Percentiles rank a stretch among this genome's conserved stretches.
These are phyloP conservation scores for Davidsoniella neocaledoniae DNA, from an alignment of 2,329 filamentous ascomycete species.

Conservation along the genomic window DNA sequence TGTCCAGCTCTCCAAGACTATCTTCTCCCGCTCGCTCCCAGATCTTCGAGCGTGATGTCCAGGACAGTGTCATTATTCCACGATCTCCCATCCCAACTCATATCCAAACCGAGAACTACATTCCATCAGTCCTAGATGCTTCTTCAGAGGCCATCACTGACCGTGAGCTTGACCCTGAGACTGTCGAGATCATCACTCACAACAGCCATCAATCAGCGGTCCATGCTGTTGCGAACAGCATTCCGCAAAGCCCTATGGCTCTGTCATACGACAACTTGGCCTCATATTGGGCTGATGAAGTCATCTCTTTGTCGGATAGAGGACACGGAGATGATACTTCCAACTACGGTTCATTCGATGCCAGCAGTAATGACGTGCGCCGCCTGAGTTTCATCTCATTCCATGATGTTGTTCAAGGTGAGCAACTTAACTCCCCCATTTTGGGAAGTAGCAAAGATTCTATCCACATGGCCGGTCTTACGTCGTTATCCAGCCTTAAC, in stretches of 20 bases:
- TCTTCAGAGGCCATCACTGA: conserved; percentile 88
- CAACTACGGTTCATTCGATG: conserved; percentile 64
- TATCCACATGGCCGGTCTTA: conserved; percentile 50
- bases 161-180: conserved; percentile 64
- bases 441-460: conserved; percentile 45
- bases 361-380: conserved; percentile 48
- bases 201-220: conserved; percentile 65
- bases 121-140: conserved; percentile 79
- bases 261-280: conserved; percentile 25
- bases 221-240: conserved; percentile 40
- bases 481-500: conserved; percentile 38
- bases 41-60: conserved; percentile 91
- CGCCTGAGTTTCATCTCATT: conserved; percentile 92
- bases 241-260: conserved; percentile 19
- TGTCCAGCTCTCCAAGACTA: conserved; percentile 56
- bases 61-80: conserved; percentile 57
- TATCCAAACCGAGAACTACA: conserved; percentile 86
- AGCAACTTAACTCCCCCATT: conserved; percentile 45
- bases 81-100: conserved; percentile 76
- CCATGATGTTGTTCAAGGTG: conserved; percentile 80
- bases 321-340: conserved; percentile 45
- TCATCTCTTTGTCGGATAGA: conserved; percentile 34
- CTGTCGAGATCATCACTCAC: conserved; percentile 85
- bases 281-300: conserved; percentile 40
- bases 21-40: conserved; percentile 62